Percentiles rank a stretch among this genome's conserved stretches.
These are phyloP conservation scores for Fusarium virguliforme DNA, from an alignment of 2,329 filamentous ascomycete genomes.

Conservation along the genomic window DNA sequence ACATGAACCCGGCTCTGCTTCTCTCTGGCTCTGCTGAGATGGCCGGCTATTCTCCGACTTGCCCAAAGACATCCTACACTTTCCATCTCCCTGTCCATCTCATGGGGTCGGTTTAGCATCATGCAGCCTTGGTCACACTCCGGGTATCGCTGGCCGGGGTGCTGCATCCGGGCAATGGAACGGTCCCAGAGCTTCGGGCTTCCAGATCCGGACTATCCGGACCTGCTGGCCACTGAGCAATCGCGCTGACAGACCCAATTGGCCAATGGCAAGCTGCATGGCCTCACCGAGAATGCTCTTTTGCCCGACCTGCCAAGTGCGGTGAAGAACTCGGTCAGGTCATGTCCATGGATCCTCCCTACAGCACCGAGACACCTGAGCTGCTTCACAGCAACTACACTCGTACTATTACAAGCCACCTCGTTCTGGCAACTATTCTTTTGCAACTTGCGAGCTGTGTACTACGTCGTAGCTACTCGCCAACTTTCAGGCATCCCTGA, in stretches of 20 bases:
- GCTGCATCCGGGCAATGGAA: slow-evolving; percentile 30
- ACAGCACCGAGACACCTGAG: not conserved
- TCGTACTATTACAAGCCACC: slow-evolving; percentile 15
- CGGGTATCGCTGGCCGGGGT: slow-evolving; percentile 32
- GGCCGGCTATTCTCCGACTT: slow-evolving; percentile 1
- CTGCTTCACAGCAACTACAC: not conserved
- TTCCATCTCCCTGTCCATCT: slow-evolving; percentile 10
- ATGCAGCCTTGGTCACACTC: slow-evolving; percentile 25
- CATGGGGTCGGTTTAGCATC: slow-evolving; percentile 42
- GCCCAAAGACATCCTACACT: slow-evolving; percentile 5
- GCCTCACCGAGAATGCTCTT: slow-evolving; percentile 42
- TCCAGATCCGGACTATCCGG: slow-evolving; percentile 50
- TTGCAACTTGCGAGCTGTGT: slow-evolving; percentile 24
- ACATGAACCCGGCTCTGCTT: slow-evolving; percentile 10
- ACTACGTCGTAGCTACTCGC: not conserved
- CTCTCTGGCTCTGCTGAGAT: not conserved
- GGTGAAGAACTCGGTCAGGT: slow-evolving; percentile 21
- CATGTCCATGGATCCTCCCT: slow-evolving; percentile 14
- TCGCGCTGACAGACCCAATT: slow-evolving; percentile 35
- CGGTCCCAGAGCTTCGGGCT: slow-evolving; percentile 50
- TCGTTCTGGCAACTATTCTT: slow-evolving; percentile 13
- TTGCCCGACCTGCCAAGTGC: slow-evolving; percentile 30
- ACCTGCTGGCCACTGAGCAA: slow-evolving; percentile 20
- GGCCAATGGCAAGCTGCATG: slow-evolving; percentile 39
- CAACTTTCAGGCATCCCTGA: slow-evolving; percentile 6